Conservation (phyloP, 2,329 filamentous ascomycete species). For the Simplicillium sp. region DNA sequence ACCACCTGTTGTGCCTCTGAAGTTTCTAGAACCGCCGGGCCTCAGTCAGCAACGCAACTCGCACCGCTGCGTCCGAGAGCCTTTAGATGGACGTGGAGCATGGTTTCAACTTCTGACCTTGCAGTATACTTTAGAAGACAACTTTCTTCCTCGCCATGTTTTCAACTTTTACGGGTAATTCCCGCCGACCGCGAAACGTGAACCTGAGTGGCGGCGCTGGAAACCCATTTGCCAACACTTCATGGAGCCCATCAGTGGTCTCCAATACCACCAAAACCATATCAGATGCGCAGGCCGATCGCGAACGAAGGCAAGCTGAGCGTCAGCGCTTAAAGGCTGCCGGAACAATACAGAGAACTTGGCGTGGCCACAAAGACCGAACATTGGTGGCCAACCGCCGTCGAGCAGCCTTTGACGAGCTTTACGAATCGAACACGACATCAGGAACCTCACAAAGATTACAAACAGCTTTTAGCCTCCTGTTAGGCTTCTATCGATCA, state of each 20-base stretch:
- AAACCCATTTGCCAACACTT: conserved; percentile 67
- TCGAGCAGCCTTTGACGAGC: conserved; percentile 53
- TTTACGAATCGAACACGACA: conserved; percentile 33
- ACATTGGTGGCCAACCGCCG: conserved; percentile 45
- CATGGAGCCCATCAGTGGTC: conserved; percentile 45
- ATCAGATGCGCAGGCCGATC: conserved; percentile 78
- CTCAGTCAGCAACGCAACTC: conserved; percentile 4
- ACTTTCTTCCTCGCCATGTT: conserved; percentile 53
- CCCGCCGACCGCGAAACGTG: conserved; percentile 79
- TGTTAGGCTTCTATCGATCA: conserved; percentile 40
- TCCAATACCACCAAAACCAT: conserved; percentile 67
- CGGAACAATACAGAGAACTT: conserved; percentile 65
- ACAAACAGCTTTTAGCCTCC: conserved; percentile 32
- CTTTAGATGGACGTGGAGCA: no score
- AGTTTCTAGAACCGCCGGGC: no score
- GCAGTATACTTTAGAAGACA: no score
- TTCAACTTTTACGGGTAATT: conserved; percentile 81
- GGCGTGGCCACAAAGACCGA: conserved; percentile 67
- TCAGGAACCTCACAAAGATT: conserved; percentile 24
- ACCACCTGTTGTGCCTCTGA: no score
- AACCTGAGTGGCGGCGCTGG: conserved; percentile 79
- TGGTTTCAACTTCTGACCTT: no score
- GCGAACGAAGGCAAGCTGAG: conserved; percentile 70
- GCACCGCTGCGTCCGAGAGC: conserved; percentile 1
- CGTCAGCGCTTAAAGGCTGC: conserved; percentile 67